These are phyloP conservation scores for Candida namnaoensis DNA, from an alignment of 805 yeast genomes.

Conservation along the genomic window DNA sequence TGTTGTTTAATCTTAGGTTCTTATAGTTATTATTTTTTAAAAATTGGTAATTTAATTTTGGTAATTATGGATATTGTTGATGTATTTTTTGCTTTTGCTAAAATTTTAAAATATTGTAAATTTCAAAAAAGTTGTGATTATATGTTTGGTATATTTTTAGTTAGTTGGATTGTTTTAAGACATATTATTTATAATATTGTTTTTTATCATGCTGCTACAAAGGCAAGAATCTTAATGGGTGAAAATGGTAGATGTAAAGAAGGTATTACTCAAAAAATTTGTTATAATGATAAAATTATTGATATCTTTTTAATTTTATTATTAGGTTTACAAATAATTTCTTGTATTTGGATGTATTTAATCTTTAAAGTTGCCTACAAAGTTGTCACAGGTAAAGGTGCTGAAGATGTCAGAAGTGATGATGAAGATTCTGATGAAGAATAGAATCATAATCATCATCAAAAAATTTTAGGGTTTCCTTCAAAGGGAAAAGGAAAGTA, in stretches of 20 bases:
- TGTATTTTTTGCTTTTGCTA: conserved; percentile 61
- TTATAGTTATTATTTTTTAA: conserved; percentile 61
- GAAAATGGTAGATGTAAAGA: conserved; percentile 30
- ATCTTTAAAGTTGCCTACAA: conserved; percentile 62
- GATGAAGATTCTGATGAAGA: conserved; percentile 42
- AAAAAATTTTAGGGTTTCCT: too few relatives aligned
- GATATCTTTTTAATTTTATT: conserved; percentile 44
- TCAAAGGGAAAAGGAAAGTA: too few relatives aligned
- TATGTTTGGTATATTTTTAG: conserved; percentile 57
- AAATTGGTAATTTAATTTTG: conserved; percentile 72
- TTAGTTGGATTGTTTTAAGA: conserved; percentile 62
- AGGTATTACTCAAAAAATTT: conserved; percentile 27
- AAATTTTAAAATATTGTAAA: conserved; percentile 69
- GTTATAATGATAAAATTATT: conserved; percentile 40
- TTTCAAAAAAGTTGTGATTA: conserved; percentile 51
- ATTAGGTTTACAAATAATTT: conserved; percentile 56
- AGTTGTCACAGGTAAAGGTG: conserved; percentile 64
- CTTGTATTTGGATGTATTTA: conserved; percentile 66
- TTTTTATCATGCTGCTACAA: conserved; percentile 46
- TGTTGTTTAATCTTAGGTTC: conserved; percentile 59
- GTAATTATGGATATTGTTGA: conserved; percentile 83
- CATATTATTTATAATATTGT: conserved; percentile 69
- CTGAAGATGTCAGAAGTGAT: conserved; percentile 85
- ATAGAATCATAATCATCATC: background rate
- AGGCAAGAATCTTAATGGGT: conserved; percentile 35